Conservation (phyloP, 306 rosid genomes). For the Benincasa hispida region DNA sequence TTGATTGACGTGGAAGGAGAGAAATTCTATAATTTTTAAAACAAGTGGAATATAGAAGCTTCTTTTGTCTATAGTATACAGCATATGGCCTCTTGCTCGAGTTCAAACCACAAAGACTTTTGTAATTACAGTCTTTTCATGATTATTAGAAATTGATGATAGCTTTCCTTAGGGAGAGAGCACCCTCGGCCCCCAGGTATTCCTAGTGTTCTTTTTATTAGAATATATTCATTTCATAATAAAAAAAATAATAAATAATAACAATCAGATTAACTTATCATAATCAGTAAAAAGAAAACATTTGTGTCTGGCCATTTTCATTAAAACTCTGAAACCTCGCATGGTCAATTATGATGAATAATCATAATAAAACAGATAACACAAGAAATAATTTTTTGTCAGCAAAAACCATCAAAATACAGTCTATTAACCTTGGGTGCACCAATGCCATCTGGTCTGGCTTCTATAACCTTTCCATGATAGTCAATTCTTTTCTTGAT, state of each 20-base stretch:
- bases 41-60: no score
- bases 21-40: no score
- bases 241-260: no score
- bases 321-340: background rate
- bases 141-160: background rate
- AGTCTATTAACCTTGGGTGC: constrained; percentile 71
- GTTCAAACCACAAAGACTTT: background rate
- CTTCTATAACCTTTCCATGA: constrained; percentile 56
- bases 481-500: constrained; percentile 66
- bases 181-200: background rate
- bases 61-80: no score
- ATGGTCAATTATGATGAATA: background rate
- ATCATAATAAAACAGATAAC: background rate
- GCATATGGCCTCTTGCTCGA: no score
- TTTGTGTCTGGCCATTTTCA: background rate
- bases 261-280: background rate
- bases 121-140: background rate
- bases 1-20: no score
- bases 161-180: background rate
- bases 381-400: background rate
- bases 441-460: constrained; percentile 71
- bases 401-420: constrained; percentile 1
- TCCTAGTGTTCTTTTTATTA: background rate
- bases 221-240: background rate
- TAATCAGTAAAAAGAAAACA: background rate